Conservation (phyloP, 306 rosid genomes). For the Corylus heterophylla region DNA sequence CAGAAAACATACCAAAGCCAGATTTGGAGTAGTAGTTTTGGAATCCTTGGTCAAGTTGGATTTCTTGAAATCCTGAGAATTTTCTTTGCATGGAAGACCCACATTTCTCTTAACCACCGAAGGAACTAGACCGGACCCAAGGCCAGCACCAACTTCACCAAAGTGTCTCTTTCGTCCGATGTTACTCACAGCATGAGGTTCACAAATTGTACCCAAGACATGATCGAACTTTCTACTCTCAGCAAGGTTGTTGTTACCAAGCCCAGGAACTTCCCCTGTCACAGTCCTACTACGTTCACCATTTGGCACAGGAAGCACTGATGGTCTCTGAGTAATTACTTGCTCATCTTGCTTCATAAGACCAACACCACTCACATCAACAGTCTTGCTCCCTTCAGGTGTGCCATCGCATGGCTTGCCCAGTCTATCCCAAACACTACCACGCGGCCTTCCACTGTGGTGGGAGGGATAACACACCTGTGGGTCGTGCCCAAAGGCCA, state of each 20-base stretch:
- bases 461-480: neutral
- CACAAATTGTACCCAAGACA: conserved; percentile 1
- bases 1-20: conserved; percentile 12
- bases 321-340: neutral
- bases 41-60: conserved; percentile 14
- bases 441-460: neutral
- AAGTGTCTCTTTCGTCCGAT: conserved; percentile 30
- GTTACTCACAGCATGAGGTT: conserved; percentile 14
- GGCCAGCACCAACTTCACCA: conserved; percentile 19
- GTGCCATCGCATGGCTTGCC: conserved; percentile 17
- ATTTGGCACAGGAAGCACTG: neutral
- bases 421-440: conserved; percentile 37
- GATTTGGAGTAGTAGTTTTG: neutral
- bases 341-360: conserved; percentile 1
- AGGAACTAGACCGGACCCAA: conserved; percentile 12
- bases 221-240: neutral
- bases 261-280: conserved; percentile 7
- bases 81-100: conserved; percentile 4
- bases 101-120: conserved; percentile 7
- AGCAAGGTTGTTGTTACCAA: neutral
- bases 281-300: neutral
- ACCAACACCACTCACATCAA: conserved; percentile 4
- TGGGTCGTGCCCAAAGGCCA: neutral
- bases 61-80: conserved; percentile 19
- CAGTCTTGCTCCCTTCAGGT: neutral